These are phyloP conservation scores for Teratosphaeria epicoccoides DNA, from an alignment of 2,329 filamentous ascomycete genomes.

Conservation along the genomic window DNA sequence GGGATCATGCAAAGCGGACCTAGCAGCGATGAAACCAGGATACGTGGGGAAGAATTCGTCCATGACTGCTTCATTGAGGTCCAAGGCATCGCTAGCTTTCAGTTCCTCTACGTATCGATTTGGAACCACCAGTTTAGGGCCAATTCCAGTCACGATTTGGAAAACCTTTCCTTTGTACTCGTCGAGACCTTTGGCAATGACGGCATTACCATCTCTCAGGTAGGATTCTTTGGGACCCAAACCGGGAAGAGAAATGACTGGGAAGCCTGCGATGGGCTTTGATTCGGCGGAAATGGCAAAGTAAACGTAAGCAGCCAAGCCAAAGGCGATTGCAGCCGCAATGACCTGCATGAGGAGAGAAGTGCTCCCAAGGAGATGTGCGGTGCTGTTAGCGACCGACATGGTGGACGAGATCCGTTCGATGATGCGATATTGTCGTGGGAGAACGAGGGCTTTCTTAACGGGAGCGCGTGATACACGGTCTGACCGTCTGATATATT, in stretches of 20 bases:
- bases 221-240: neutral
- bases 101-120: slow-evolving; percentile 14
- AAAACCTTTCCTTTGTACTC: slow-evolving; percentile 2
- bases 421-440: no score
- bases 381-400: no score
- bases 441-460: no score
- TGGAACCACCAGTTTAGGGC: slow-evolving; percentile 13
- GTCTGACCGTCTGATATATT: no score
- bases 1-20: neutral
- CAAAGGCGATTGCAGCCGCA: no score
- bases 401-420: no score
- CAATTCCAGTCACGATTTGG: slow-evolving; percentile 9
- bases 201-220: neutral
- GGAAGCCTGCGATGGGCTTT: no score
- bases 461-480: no score
- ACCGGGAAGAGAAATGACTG: neutral
- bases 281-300: no score
- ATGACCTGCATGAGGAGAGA: no score
- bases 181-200: neutral
- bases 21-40: slow-evolving; percentile 1
- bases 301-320: no score
- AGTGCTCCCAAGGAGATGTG: no score
- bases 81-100: slow-evolving; percentile 9
- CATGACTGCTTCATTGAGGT: slow-evolving; percentile 11
- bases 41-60: slow-evolving; percentile 5